Evolutionary conservation across 2,329 filamentous ascomycete species (phyloP), one percentile per base, ranked within the genome.

Genomic region (Bipolaris victoriae): DNA sequence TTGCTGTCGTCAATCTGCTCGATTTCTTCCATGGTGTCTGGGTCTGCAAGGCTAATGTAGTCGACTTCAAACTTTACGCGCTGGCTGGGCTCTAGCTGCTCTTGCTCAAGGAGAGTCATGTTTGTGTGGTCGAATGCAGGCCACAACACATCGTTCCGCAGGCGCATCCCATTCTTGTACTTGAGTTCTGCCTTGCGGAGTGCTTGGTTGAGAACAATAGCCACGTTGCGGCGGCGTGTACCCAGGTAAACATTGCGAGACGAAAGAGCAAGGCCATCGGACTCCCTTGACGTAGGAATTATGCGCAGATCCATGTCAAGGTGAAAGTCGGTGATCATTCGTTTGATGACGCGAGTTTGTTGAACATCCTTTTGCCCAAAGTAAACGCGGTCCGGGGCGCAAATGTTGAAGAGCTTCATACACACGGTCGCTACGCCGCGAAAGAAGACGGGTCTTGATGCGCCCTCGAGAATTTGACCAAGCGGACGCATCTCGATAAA

Each of bases 361-460:
- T 99, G 95, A 18, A 97, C 87, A 76, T 99, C 95, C 79, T 99
- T 99, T 77, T 98, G 95, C 3, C 95, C 95, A 80, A 99, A 97
- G 79, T 97, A 95, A 5, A 92, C 91, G 43, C 84, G 84, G 55
- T 93, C 89, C 3, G 91, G 89, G 63, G 86, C 83, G 44, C 91
- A 88, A 52, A 92, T 90, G 70, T 93, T 93, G 79, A 96, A 94
- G 13, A 96, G 79, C 78, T 96, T 99, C 86, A 94, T 95, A 80
- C 93, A 97, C 1, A 99, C 90, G 1, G 95, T 99, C 18, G 95
- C 93, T 33, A 99, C 95, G 37, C 95, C 95, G 47, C 95, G 85
- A 79, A 99, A 99, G 78, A 99, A 99, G 41, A 96, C 96, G 2
- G 95, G 95, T 15, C 95, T 83, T 44, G 88, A 92, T 4, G 85